phyloP scores from a whole-genome alignment of 371 early-diverging fungal species.

The Apophysomyces trapeziformis region DNA sequence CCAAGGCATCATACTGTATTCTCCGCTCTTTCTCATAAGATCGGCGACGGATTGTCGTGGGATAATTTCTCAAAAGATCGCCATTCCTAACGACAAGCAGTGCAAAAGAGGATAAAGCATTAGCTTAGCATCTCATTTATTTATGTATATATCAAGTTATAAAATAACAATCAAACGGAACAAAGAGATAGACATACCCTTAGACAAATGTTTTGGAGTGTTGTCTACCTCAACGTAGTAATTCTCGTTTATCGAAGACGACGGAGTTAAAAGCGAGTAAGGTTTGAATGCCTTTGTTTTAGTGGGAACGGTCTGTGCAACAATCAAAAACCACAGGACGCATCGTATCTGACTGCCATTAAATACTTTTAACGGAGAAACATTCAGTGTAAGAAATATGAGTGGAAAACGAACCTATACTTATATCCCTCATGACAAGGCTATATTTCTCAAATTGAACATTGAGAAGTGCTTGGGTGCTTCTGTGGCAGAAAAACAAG shows the following conservation, averaged over 20 bases:
- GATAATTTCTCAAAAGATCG: neutral
- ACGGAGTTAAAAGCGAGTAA: neutral
- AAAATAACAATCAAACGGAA: neutral
- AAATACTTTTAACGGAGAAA: no score
- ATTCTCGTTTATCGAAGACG: neutral
- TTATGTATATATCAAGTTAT: neutral
- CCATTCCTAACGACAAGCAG: neutral
- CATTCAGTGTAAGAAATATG: no score
- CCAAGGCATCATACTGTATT: neutral
- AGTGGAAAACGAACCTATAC: no score
- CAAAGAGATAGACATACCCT: slow-evolving; percentile 2
- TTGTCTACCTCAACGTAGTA: no score
- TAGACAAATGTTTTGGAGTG: neutral
- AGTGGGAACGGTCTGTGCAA: neutral
- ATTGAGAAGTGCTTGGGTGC: no score
- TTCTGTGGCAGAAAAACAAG: no score
- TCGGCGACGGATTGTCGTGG: neutral
- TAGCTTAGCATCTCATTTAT: neutral
- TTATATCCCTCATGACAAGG: no score
- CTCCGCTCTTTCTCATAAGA: neutral
- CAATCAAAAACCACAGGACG: neutral
- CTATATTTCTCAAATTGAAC: no score
- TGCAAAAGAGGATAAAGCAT: neutral
- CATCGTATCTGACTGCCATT: no score
- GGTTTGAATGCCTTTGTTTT: neutral